Base-by-base conservation (phyloP, 495 filamentous ascomycete species). In the Penicillium cinerascens region DNA sequence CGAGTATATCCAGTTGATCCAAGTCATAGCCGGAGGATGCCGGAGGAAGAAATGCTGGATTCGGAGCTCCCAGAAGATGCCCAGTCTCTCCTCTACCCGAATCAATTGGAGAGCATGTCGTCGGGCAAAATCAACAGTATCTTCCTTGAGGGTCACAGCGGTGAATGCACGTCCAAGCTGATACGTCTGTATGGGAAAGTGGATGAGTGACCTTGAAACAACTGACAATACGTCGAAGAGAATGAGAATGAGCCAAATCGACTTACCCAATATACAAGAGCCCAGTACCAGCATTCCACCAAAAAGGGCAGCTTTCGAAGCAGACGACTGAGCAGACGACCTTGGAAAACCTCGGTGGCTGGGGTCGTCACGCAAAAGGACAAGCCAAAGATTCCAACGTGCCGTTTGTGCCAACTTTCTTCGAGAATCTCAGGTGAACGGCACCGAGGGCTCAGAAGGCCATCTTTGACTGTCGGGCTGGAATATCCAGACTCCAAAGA, bases 271-370 rank as follows among this genome's bases (percentile, higher is more conserved):
- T 84, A 85, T 39, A 84, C 79, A 63, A 85, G 64, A 5, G 82
- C 83, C 88, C 88, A 92, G 58, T 92, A 92, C 76, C 86, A 91
- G 59, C 85, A 85, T 66, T 92, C 88, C 20, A 86, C 81, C 23
- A 92, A 64, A 58, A 92, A 92, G 10, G 88, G 88, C 46, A 88
- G 80, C 54, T 81, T 84, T 33, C 78, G 71, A 6, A 92, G 73
- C 20, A 90, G 51, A 2, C 82, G 70, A 66, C 79, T 82, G 26
- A 83, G 63, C 11, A 82, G 61, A 33, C 77, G 71, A 23, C 76
- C 69, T 51, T 76, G 72, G 47, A 83, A 85, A 6, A 76, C 65
- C 15, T 58, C 60, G 2, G 79, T 83, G 52, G 83, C 79, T 13
- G 82, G 82, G n/a, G 78, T 76, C 8, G 66, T 66, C n/a, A 83